A percentile compares a stretch with the other conserved stretches of the same genome.
Evolutionary conservation across 1,284 basidiomycete genomes (phyloP).

Genomic region (Inonotus hispidus): DNA sequence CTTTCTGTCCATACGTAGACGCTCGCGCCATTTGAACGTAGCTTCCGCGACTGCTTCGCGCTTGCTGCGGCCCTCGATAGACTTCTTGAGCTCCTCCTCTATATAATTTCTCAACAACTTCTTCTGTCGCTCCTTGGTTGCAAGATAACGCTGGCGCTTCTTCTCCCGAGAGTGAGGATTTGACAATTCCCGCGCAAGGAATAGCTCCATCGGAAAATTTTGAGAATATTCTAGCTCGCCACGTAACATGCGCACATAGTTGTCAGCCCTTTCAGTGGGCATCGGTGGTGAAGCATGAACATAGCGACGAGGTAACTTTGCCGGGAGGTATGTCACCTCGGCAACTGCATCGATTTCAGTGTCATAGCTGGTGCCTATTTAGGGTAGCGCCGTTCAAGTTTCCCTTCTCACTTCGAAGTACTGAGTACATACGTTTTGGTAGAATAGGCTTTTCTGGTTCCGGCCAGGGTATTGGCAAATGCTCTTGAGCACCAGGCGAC

Average conservation of each 20-base stretch:
- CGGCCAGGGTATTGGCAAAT: slow-evolving; percentile 64
- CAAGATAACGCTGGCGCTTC: slow-evolving; percentile 70
- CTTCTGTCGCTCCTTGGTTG: slow-evolving; percentile 41
- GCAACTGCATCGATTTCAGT: slow-evolving; percentile 7
- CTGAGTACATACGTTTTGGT: slow-evolving; percentile 40
- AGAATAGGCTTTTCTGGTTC: slow-evolving; percentile 35
- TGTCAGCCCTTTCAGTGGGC: slow-evolving; percentile 34
- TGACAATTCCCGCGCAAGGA: slow-evolving; percentile 60
- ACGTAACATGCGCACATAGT: slow-evolving; percentile 53
- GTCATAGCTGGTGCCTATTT: slow-evolving; percentile 14
- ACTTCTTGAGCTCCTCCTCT: slow-evolving; percentile 45
- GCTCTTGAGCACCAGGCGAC: slow-evolving; percentile 31
- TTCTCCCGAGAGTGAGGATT: slow-evolving; percentile 78
- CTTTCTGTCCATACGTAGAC: slow-evolving; percentile 50
- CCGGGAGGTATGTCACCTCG: slow-evolving; percentile 15
- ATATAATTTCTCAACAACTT: slow-evolving; percentile 49
- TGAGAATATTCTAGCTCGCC: slow-evolving; percentile 38
- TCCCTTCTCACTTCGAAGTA: background rate
- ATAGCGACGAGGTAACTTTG: background rate
- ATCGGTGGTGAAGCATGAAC: background rate
- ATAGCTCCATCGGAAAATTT: slow-evolving; percentile 54
- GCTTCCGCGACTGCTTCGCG: slow-evolving; percentile 65
- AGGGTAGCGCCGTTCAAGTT: background rate
- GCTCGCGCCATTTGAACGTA: slow-evolving; percentile 63
- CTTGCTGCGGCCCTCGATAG: slow-evolving; percentile 46